Percentiles rank a stretch among this genome's conserved stretches.
Evolutionary conservation across 139 green algal species (phyloP).

Genomic region (Tetradesmus lagerheimii): DNA sequence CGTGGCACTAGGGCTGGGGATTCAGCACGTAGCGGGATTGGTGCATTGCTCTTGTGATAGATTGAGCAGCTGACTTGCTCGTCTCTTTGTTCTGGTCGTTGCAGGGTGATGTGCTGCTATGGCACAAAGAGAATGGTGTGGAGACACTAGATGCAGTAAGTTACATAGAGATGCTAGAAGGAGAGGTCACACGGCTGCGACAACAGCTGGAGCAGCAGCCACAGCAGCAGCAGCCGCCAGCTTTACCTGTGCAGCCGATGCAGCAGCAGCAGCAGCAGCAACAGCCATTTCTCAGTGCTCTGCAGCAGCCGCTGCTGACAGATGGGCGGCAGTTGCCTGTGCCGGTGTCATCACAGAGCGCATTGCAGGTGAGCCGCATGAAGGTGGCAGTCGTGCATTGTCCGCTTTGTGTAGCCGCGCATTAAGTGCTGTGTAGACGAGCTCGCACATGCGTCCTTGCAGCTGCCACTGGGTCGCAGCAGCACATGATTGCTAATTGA

Average conservation of each 20-base stretch:
- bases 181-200: slow-evolving; percentile 56
- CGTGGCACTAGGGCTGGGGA: too few species aligned
- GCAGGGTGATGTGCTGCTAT: slow-evolving; percentile 81
- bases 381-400: too few species aligned
- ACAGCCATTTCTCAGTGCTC: not conserved
- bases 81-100: too few species aligned
- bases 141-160: slow-evolving; percentile 66
- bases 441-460: not conserved
- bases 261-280: slow-evolving; percentile 16
- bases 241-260: not conserved
- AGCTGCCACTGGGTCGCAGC: too few species aligned
- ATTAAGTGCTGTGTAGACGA: too few species aligned
- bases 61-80: not conserved
- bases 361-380: slow-evolving; percentile 11
- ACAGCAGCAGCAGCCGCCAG: slow-evolving; percentile 25
- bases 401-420: too few species aligned
- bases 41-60: too few species aligned
- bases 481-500: not conserved
- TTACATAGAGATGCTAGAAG: slow-evolving; percentile 87
- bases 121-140: slow-evolving; percentile 74
- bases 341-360: not conserved
- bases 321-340: slow-evolving; percentile 29
- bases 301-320: not conserved
- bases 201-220: slow-evolving; percentile 43
- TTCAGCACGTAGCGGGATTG: too few species aligned